Base-by-base conservation (phyloP, 805 yeast genomes). In the Pichia paraexigua region DNA sequence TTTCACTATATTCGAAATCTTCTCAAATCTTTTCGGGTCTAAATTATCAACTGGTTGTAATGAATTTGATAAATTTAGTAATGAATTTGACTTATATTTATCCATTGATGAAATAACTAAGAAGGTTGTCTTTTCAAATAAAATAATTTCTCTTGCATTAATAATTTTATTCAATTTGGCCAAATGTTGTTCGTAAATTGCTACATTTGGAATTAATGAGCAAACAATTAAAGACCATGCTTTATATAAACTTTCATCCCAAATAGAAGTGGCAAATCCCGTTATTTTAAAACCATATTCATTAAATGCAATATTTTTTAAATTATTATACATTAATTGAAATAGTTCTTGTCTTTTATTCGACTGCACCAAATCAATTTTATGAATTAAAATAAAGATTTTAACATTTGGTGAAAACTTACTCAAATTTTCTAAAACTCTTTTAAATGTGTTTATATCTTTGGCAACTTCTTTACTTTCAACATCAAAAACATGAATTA, bases 171-270 rank as follows among this genome's bases (percentile, higher is more conserved):
- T 87, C 62, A 94, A 79, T 58, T 81, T 83, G 45, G 82, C 70
- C 53, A 94, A 72, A 63, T 87, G 85, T 52, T 78, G 78, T 66
- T 92, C 92, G 62, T 89, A 86, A 17, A 82, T 70, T 40, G 80
- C 76, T 79, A 92, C 91, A 62, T 94, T 92, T 15, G 99, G 97
- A 52, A 94, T 92, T 58, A 94, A 74, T 2, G 97, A 86, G 63
- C 98, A 91, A 37, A 94, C 97, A 53, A 94, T 92, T 47, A 83
- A 87, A 2, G 96, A 87, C 99, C 99, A 94, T 1, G 99, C 99
- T 66, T 87, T 91, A 66, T 92, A 94, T 53, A 92, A 72, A 62
- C 92, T 82, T 66, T 92, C 98, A 69, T 92, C 97, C 98, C 98
- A 92, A 52, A 92, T 92, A 1, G 96, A 87, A 0, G 98, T 94